Conservation (phyloP, 208 protist genomes). For the Acanthamoeba pearcei region DNA sequence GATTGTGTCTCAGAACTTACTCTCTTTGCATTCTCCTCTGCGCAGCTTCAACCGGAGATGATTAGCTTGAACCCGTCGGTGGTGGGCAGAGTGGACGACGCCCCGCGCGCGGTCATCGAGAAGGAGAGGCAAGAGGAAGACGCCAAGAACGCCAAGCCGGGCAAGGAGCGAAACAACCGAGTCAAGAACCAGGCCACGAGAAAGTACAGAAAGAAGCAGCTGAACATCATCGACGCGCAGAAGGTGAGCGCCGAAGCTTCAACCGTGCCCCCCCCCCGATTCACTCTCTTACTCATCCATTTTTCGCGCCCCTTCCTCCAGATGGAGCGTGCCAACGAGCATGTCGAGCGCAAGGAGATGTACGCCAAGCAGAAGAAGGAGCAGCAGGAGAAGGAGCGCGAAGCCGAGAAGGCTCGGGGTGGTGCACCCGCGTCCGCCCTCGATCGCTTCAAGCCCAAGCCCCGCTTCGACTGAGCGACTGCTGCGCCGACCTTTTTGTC, state of each 20-base stretch:
- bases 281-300: not conserved
- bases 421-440: slow-evolving; percentile 15
- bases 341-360: slow-evolving; percentile 45
- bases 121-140: slow-evolving; percentile 58
- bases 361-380: slow-evolving; percentile 44
- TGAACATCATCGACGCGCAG: slow-evolving; percentile 63
- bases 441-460: slow-evolving; percentile 68
- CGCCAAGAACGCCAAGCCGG: not conserved
- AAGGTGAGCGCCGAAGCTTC: slow-evolving; percentile 6
- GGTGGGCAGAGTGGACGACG: slow-evolving; percentile 81
- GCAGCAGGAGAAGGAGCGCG: not conserved
- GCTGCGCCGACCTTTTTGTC: no score
- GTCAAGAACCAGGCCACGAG: slow-evolving; percentile 68
- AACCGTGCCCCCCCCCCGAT: not conserved
- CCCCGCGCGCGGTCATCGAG: slow-evolving; percentile 52
- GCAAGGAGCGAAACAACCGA: slow-evolving; percentile 37
- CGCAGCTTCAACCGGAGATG: slow-evolving; percentile 88
- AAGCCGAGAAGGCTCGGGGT: slow-evolving; percentile 14
- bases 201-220: slow-evolving; percentile 67
- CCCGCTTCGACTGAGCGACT: slow-evolving; percentile 49
- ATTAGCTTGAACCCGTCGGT: slow-evolving; percentile 86
- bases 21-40: slow-evolving; percentile 1
- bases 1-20: not conserved
- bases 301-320: not conserved
- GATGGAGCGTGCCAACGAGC: slow-evolving; percentile 28